Conservation (phyloP, 1,139 yeast genomes). For the Citeromyces siamensis region DNA sequence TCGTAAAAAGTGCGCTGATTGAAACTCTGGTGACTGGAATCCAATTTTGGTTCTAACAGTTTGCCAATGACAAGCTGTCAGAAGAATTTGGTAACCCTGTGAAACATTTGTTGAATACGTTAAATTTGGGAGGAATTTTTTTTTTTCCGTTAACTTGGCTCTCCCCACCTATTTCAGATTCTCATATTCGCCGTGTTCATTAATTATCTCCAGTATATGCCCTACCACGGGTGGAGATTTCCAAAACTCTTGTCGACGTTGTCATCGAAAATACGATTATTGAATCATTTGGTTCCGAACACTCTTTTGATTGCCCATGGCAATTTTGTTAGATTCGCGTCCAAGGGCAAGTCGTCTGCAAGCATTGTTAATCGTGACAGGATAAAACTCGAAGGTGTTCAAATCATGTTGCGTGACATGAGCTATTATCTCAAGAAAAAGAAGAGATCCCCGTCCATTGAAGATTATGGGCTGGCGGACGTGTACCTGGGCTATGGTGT, state of each 20-base stretch:
- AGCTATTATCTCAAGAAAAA: slow-evolving; percentile 1
- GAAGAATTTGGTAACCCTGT: neutral
- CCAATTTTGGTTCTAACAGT: neutral
- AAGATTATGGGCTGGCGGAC: neutral
- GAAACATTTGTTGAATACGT: neutral
- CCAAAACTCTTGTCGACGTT: neutral
- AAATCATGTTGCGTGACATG: neutral
- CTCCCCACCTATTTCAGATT: neutral
- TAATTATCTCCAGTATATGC: neutral
- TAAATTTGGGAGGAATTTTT: neutral
- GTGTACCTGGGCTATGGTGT: neutral
- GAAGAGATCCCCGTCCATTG: neutral
- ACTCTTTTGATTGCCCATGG: neutral
- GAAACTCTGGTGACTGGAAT: neutral
- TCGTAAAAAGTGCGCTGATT: neutral
- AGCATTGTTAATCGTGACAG: neutral
- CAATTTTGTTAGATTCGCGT: neutral
- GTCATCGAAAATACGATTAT: slow-evolving; percentile 1
- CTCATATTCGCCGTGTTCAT: neutral
- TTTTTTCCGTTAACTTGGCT: neutral
- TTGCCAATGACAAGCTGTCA: neutral
- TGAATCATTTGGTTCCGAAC: slow-evolving; percentile 1
- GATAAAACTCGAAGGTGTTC: slow-evolving; percentile 1
- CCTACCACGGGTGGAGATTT: neutral
- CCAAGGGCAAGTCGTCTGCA: neutral